These are phyloP conservation scores for Metarhizium anisopliae DNA, from an alignment of 2,329 filamentous ascomycete genomes.

Conservation along the genomic window DNA sequence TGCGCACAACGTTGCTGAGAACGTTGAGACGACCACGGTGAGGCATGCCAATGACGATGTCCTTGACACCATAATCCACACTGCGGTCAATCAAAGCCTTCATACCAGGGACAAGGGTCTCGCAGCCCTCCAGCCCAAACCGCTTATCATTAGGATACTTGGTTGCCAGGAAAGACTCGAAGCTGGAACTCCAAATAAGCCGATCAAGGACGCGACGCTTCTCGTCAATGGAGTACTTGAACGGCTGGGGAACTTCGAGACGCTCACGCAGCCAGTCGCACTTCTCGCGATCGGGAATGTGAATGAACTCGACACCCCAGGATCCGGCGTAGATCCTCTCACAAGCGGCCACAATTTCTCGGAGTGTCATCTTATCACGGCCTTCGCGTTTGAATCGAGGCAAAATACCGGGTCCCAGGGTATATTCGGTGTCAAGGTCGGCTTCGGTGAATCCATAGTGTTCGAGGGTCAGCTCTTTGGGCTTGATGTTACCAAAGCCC, in stretches of 20 bases:
- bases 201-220: conserved; percentile 96
- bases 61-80: conserved; percentile 96
- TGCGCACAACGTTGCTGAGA: conserved; percentile 94
- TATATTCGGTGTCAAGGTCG: conserved; percentile 87
- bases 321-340: conserved; percentile 95
- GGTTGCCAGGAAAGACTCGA: conserved; percentile 88
- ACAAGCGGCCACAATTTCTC: conserved; percentile 87
- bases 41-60: conserved; percentile 99
- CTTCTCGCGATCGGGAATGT: conserved; percentile 93
- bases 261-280: conserved; percentile 98
- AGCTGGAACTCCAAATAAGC: conserved; percentile 97
- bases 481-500: conserved; percentile 77
- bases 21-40: conserved; percentile 98
- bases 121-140: conserved; percentile 95
- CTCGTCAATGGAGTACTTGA: conserved; percentile 97
- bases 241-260: conserved; percentile 85
- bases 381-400: conserved; percentile 84
- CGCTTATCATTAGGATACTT: conserved; percentile 99
- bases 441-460: conserved; percentile 94
- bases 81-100: conserved; percentile 97
- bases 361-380: conserved; percentile 90
- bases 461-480: conserved; percentile 85
- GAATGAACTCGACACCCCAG: conserved; percentile 98
- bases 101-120: conserved; percentile 96
- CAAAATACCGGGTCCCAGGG: conserved; percentile 86